Evolutionary conservation across 2,329 filamentous ascomycete species (phyloP), one percentile per base, ranked within the genome.

Genomic region (Capronia americana): DNA sequence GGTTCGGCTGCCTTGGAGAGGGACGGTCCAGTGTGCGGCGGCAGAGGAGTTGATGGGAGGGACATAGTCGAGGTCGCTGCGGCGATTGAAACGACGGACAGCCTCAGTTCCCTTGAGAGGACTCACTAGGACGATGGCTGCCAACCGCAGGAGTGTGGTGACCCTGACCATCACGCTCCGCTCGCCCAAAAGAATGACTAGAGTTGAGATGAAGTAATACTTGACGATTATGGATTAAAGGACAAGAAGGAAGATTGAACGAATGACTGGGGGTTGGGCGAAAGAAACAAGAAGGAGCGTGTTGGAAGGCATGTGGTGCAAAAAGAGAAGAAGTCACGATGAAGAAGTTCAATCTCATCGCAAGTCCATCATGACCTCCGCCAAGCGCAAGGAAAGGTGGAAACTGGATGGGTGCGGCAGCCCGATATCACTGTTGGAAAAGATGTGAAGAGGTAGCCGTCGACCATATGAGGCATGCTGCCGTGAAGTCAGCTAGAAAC

Each of bases 11-110:
- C 68, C 68, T 50, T 66, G 66, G 14, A 71, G 68, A 60, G 71
- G 71, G 2, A 72, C 71, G 12, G 64, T 64, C 68, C 68, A 72
- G 50, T 63, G 65, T 8, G 64, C 68, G 20, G 59, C 51, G 23
- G 56, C 51, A 24, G 70, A 70, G 26, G 66, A 26, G 55, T 65
- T 65, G 26, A 65, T 57, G 24, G 68, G 61, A 55, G 68, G 60
- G 20, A 66, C 53, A 38, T 59, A 26, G 11, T 61, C 61, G 32
- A 70, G 61, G 55, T 70, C 66, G 51, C 59, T 61, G 32, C 65
- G 68, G 14, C 65, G 68, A 26, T 68, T 41, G 32, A 66, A 65
- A 2, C 34, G 59, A 34, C 65, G 62, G 11, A 60, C 55, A n/a
- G 66, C 62, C 26, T 62, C 56, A 34, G 57, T 54, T 4, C 17